Evolutionary conservation across 805 yeast genomes (phyloP), one percentile per base, ranked within the genome.

Genomic region (Saturnispora gosingensis): DNA sequence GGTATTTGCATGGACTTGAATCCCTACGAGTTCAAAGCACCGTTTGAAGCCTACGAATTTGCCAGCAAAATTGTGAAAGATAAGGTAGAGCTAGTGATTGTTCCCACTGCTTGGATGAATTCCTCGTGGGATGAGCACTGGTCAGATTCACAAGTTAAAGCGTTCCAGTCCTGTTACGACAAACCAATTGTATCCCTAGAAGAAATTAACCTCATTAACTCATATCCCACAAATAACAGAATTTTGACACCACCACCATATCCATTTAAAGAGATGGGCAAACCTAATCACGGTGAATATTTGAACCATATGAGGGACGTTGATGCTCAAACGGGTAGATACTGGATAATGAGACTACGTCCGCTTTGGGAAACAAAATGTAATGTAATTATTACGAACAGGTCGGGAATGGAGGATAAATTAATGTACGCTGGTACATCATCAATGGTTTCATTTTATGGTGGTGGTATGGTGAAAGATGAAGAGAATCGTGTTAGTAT

Each of bases 1-100:
- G 98, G 97, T 0, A 88, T 90, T 5, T 90, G 98, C 64, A 90
- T 90, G 97, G 98, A 90, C 67, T 66, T 90, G 55, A 89, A 87
- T 63, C 96, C 97, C 0, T 85, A 86, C 64, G 74, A 85, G 62
- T 90, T 90, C 64, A 72, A 77, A 56, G 88, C 96, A 1, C 89
- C 95, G 1, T 89, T 88, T 67, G 71, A 75, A 36, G 73, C 71
- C 25, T 88, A 77, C 62, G 97, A 90, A 65, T 87, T 85, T 65
- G 75, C 90, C 0, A 63, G 67, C 28, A 72, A 72, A 49, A 80
- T 85, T 53, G 61, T 69, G 20, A 58, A 66, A 0, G 73, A 80
- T 43, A 60, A 70, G 10, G 77, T 79, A 0, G 72, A 77, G 34
- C 66, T 90, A 51, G 72, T 87, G 0, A 61, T 90, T 13, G 79